These are phyloP conservation scores for Kwoniella dendrophila DNA, from an alignment of 768 basidiomycete genomes.

Conservation along the genomic window DNA sequence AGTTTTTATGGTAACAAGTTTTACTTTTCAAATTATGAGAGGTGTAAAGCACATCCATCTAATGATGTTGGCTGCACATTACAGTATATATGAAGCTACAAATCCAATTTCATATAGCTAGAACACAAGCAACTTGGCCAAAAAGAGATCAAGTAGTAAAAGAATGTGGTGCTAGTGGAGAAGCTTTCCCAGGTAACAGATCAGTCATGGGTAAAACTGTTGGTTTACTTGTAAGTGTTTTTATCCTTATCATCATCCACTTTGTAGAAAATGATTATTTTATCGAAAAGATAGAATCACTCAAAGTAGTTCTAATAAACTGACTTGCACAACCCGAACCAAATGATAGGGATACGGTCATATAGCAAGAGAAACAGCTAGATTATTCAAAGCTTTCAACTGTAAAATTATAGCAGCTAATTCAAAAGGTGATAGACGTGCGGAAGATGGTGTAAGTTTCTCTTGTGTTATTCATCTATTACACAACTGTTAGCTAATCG, in stretches of 20 bases:
- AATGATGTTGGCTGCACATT: no score
- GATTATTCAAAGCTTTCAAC: conserved; percentile 43
- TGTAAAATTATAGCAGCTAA: conserved; percentile 51
- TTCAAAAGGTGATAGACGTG: conserved; percentile 35
- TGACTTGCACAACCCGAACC: not conserved
- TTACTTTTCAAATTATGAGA: not conserved
- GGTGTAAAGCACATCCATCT: no score
- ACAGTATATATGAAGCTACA: conserved; percentile 36
- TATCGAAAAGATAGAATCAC: not conserved
- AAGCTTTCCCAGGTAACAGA: conserved; percentile 20
- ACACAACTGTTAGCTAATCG: not conserved
- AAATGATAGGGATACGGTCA: conserved; percentile 47
- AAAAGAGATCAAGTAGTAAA: conserved; percentile 22
- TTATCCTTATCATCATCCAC: not conserved
- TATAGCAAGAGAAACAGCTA: conserved; percentile 47
- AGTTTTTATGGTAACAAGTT: not conserved
- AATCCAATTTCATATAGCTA: conserved; percentile 23
- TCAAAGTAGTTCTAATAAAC: not conserved
- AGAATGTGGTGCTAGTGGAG: conserved; percentile 8
- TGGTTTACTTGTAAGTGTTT: conserved; percentile 44
- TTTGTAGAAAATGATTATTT: not conserved
- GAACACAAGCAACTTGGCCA: conserved; percentile 22
- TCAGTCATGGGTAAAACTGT: conserved; percentile 44
- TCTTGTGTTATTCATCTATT: not conserved
- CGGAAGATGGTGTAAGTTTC: conserved; percentile 45